Evolutionary conservation across 352 stramenopile genomes (phyloP), one percentile per base, ranked within the genome.

Genomic region (Globisporangium radiosum): DNA sequence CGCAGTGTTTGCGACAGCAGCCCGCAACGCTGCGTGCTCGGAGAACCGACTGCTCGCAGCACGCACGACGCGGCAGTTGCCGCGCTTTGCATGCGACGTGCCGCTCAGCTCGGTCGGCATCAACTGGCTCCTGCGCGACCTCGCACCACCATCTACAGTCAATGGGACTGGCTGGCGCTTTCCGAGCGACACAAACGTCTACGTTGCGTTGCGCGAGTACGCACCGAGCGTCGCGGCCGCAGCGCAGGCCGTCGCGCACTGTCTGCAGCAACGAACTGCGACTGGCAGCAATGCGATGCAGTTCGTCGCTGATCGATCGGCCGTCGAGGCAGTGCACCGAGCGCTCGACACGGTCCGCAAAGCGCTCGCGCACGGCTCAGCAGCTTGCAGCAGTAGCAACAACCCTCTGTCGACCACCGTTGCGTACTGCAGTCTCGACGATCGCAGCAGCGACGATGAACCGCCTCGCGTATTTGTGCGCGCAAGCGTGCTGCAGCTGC

Each of bases 121-220:
- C 19, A 45, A 39, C n/a, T 80, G 70, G 72, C 56, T 77, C 38
- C 33, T 75, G 17, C 52, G 56, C 43, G 15, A 59, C 17, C n/a
- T 13, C 11, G 5, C 3, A 0, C 14, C 37, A 36, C 15, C 15
- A 2, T 42, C 15, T 14, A 49, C 15, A 13, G 9, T 19, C 39
- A 38, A 40, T 37, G 52, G 7, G 33, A 4, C 7, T 14, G 5
- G 52, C 51, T 37, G 7, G 62, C 43, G 6, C 15, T 51, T 36
- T 33, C 40, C 47, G 13, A 11, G 33, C 13, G 64, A 76, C 38
- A 61, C 51, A 15, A 78, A 72, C 57, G 59, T 80, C 38, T 80
- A 78, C 51, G 75, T 80, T 45, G 56, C 74, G 14, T 40, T 70
- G 51, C 47, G 57, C 8, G 72, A 78, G 56, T 76, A 74, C 57